These are phyloP conservation scores for Zarea fungicola DNA, from an alignment of 2,329 filamentous ascomycete genomes.

Conservation along the genomic window DNA sequence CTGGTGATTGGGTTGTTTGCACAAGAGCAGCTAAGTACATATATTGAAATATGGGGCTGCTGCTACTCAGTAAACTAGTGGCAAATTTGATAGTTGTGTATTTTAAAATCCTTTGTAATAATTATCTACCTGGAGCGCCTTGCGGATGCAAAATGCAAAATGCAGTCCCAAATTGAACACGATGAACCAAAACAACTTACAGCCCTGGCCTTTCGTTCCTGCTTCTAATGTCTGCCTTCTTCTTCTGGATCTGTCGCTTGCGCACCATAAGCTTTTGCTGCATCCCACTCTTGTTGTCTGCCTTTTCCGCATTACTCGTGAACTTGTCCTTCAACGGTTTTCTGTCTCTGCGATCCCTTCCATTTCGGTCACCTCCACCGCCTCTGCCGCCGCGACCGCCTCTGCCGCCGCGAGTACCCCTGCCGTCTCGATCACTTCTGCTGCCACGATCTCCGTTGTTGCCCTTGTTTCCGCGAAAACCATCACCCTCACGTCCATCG, in stretches of 20 bases:
- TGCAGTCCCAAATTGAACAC: conserved; percentile 5
- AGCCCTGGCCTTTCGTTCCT: conserved; percentile 9
- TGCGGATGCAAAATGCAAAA: conserved; percentile 5
- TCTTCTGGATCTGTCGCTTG: conserved; percentile 75
- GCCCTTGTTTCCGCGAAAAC: no score
- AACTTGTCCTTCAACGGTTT: conserved; percentile 18
- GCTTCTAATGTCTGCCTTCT: conserved; percentile 44
- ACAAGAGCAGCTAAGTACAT: no score
- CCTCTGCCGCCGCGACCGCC: conserved; percentile 13
- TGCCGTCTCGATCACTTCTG: not conserved
- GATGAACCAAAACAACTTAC: not conserved
- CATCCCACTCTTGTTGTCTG: conserved; percentile 45
- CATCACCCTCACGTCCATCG: conserved; percentile 21
- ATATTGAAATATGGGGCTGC: no score
- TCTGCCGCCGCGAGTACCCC: not conserved
- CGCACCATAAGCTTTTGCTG: conserved; percentile 76
- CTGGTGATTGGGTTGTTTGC: no score
- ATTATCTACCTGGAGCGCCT: conserved; percentile 4
- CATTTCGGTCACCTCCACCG: conserved; percentile 13
- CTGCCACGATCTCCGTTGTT: no score
- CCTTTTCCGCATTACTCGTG: conserved; percentile 29
- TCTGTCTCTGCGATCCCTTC: conserved; percentile 9
- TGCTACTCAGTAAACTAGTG: no score
- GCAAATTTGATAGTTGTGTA: not conserved
- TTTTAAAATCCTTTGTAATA: not conserved